Evolutionary conservation across 805 yeast genomes (phyloP).

Genomic region (Hanseniaspora taiwanica): DNA sequence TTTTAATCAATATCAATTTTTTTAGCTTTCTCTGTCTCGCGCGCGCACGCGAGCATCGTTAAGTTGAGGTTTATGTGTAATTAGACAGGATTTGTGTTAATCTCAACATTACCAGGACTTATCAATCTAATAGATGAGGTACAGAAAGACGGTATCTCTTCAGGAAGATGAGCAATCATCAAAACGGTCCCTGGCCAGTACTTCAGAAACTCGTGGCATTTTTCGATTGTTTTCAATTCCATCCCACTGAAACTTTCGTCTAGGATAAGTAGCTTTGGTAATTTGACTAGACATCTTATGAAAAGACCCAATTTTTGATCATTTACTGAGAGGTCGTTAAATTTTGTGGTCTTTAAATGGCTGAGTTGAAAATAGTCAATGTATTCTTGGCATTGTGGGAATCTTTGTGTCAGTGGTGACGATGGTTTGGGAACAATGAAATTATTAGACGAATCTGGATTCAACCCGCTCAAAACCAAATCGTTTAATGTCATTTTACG

Average conservation of each 20-base stretch:
- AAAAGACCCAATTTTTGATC: slow-evolving; percentile 71
- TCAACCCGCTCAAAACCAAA: slow-evolving; percentile 59
- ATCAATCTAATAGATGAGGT: slow-evolving; percentile 17
- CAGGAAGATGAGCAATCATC: slow-evolving; percentile 64
- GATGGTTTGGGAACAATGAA: slow-evolving; percentile 32
- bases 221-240: slow-evolving; percentile 48
- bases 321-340: slow-evolving; percentile 47
- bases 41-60: too few relatives aligned
- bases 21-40: too few relatives aligned
- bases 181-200: slow-evolving; percentile 59
- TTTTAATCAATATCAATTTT: too few relatives aligned
- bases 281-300: slow-evolving; percentile 61
- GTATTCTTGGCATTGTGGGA: slow-evolving; percentile 29
- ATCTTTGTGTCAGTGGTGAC: slow-evolving; percentile 18
- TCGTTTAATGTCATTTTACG: slow-evolving; percentile 34
- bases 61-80: too few relatives aligned
- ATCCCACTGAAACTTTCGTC: slow-evolving; percentile 93
- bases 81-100: too few relatives aligned
- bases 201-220: slow-evolving; percentile 39
- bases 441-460: slow-evolving; percentile 41
- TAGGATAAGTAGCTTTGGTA: slow-evolving; percentile 64
- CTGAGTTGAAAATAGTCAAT: slow-evolving; percentile 27
- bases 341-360: slow-evolving; percentile 25
- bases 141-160: slow-evolving; percentile 37
- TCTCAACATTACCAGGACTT: slow-evolving; percentile 26